Conservation (phyloP, 345 rosid genomes). For the Camelina hispida region DNA sequence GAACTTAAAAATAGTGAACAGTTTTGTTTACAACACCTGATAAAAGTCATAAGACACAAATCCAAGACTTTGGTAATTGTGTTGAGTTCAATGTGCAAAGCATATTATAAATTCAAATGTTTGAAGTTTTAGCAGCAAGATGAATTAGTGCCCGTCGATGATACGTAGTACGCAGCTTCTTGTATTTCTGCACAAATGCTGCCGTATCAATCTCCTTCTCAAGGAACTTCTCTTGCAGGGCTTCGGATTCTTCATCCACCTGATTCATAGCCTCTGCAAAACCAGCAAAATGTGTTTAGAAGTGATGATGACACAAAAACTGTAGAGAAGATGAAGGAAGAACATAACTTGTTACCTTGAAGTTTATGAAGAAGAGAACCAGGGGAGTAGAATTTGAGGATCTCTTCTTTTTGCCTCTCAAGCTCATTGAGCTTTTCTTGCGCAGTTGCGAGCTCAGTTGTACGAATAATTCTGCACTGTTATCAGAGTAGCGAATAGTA, state of each 20-base stretch:
- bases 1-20: background rate
- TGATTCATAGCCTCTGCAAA: constrained; percentile 70
- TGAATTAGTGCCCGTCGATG: constrained; percentile 81
- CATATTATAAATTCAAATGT: background rate
- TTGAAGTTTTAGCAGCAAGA: constrained; percentile 71
- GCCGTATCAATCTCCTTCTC: constrained; percentile 66
- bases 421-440: constrained; percentile 84
- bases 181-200: constrained; percentile 74
- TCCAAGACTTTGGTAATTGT: background rate
- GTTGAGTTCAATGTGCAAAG: background rate
- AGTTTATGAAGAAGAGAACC: constrained; percentile 66
- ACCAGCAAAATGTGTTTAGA: background rate
- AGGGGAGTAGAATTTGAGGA: constrained; percentile 69
- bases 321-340: background rate
- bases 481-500: constrained; percentile 8
- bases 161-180: constrained; percentile 73
- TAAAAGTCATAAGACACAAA: background rate
- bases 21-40: constrained; percentile 19
- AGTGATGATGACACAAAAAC: constrained; percentile 18
- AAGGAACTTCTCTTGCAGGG: constrained; percentile 64
- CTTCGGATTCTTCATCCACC: constrained; percentile 80
- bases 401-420: constrained; percentile 75
- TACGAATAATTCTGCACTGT: constrained; percentile 92
- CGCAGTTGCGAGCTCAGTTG: constrained; percentile 88
- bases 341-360: constrained; percentile 60